Conservation (phyloP, 23 red algal genomes). For the Agarophyton chilense region DNA sequence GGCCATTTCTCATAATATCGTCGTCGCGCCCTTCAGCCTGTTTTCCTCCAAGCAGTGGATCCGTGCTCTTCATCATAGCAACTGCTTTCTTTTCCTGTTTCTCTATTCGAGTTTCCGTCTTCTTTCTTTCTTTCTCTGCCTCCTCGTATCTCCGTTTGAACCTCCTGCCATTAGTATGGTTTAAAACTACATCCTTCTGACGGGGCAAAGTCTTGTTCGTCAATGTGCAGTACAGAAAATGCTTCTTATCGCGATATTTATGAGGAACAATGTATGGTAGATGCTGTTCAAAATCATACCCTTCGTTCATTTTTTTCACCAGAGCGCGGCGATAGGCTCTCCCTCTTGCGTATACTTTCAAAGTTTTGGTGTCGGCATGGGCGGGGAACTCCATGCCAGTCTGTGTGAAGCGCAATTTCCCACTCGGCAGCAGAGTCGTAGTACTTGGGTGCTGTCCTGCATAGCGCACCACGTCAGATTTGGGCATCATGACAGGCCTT, state of each 20-base stretch:
- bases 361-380: neutral
- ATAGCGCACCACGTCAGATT: slow-evolving; percentile 17
- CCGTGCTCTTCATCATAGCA: neutral
- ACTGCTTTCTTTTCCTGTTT: neutral
- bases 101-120: neutral
- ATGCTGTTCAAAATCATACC: slow-evolving; percentile 68
- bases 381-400: slow-evolving; percentile 61
- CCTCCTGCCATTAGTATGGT: slow-evolving; percentile 43
- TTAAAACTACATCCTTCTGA: neutral
- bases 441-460: slow-evolving; percentile 12
- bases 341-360: slow-evolving; percentile 34
- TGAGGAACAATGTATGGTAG: slow-evolving; percentile 49
- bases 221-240: slow-evolving; percentile 63
- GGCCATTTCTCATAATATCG: neutral
- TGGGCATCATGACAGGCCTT: neutral
- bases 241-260: slow-evolving; percentile 27
- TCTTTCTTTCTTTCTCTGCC: neutral
- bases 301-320: slow-evolving; percentile 2
- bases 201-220: slow-evolving; percentile 31
- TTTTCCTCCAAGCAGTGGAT: neutral
- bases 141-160: slow-evolving; percentile 26
- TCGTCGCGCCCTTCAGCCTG: neutral
- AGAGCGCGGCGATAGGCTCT: slow-evolving; percentile 24
- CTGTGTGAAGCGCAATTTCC: slow-evolving; percentile 44
- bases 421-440: slow-evolving; percentile 35